Base-by-base conservation (phyloP, 1,139 yeast genomes). In the Nakaseomyces uthaithaninus region DNA sequence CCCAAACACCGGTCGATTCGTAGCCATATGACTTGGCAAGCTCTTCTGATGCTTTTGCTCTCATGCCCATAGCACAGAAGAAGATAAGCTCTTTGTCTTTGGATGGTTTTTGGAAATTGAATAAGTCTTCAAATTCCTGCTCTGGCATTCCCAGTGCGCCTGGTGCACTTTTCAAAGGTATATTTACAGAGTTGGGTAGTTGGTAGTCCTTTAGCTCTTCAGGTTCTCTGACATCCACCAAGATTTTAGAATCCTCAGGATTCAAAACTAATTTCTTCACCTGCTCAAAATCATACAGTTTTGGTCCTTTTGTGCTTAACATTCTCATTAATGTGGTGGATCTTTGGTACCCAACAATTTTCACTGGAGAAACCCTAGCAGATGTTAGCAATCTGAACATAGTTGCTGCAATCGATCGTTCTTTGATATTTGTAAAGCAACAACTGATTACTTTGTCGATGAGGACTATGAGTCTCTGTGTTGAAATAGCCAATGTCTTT, bases 201-300 rank as follows among this genome's bases (percentile, higher is more conserved):
- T 71, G 74, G 27, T 86, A 87, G 20, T 74, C 75, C 16, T 45
- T 42, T 23, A 65, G 78, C 64, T 91, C 98, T 36, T 68, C 71
- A 2, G 97, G 95, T 65, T 91, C 98, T 59, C 98, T 78, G 18
- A 86, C 97, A 59, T 91, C 98, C 14, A 89, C 77, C 38, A 89
- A 64, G 37, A 85, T 68, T 36, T 73, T 64, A 24, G 68, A 63
- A 4, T 59, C 50, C 37, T 49, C 62, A 9, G 77, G 75, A 39
- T 67, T 51, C 8, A 64, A 51, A 20, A 72, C 69, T 28, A 81
- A 57, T 26, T 66, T 60, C 59, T 77, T 75, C 47, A 83, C 66
- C 27, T 72, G 74, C 15, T 72, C 66, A 57, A 79, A 83, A 23
- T 68, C 65, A 59, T 78, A 78, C 24, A 66, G 45, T 50, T 71